Evolutionary conservation across 169 alveolate genomes (phyloP).

Genomic region (Plasmodium berghei): DNA sequence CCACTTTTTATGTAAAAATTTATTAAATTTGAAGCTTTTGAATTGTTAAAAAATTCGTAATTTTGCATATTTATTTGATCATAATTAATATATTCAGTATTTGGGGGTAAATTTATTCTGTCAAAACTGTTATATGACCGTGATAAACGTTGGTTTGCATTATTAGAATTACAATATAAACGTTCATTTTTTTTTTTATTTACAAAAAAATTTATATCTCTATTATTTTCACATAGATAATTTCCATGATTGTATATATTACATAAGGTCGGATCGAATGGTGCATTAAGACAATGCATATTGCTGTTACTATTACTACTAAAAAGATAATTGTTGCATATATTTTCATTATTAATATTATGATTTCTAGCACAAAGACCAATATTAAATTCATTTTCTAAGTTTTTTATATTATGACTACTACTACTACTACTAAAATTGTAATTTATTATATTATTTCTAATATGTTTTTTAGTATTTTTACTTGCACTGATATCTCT

Average conservation of each 20-base stretch:
- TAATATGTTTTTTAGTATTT: no score
- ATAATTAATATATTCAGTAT: not conserved
- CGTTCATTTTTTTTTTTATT: not conserved
- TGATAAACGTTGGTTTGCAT: not conserved
- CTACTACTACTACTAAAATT: not conserved
- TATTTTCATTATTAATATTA: not conserved
- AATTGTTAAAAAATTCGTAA: constrained; percentile 10
- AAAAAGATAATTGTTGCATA: not conserved
- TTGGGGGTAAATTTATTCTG: not conserved
- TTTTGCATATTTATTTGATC: constrained; percentile 18
- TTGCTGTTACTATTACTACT: no score
- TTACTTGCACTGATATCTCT: no score
- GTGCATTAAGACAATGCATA: no score
- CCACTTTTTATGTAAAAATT: constrained; percentile 10
- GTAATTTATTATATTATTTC: not conserved
- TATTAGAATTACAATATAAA: not conserved
- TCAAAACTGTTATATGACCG: not conserved
- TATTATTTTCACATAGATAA: not conserved
- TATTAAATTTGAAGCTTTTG: constrained; percentile 16
- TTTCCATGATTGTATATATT: not conserved
- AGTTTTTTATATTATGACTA: no score
- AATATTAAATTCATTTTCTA: no score
- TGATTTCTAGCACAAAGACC: not conserved
- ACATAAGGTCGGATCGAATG: no score
- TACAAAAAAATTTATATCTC: not conserved